Base-by-base conservation (phyloP, 805 yeast species). In the Cyberlindnera maclurae region DNA sequence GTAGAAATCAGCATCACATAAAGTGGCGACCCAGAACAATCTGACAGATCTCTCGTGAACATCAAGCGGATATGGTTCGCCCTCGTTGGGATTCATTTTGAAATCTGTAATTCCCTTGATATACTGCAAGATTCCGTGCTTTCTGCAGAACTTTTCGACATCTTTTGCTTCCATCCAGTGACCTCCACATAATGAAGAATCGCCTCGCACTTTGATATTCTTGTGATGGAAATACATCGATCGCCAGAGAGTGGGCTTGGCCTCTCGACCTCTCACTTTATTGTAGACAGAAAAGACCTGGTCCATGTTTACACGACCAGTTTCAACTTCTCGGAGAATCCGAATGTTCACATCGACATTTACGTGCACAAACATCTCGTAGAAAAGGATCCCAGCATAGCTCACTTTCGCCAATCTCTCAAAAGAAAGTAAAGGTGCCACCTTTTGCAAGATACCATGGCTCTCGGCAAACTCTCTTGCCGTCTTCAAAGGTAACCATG, bases 151-250 rank as follows among this genome's bases (percentile, higher is more conserved):
- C 13, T 39, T 38, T 16, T 33, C 29, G 2, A 44, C 59, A 10
- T 35, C 39, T 4, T 29, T 34, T 1, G 38, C 22, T 12, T 45
- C 36, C 18, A 55, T 46, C 62, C 62, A 57, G 28, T 44, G 49
- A 2, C 62, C 62, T 16, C 62, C 62, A 40, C 57, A 51, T 7
- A 57, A 33, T 1, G 61, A 46, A 1, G 33, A 33, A 15, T 57
- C 62, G 30, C 46, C 46, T 39, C 40, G 43, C 11, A 41, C 38
- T 12, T 31, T 26, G 7, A 51, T 26, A 9, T 39, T 38, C 27
- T 39, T 42, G 29, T 43, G 43, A 5, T 37, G 34, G 1, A 16
- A 37, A 17, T 41, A 41, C 26, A 55, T 49, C 1, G 50, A 31
- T 24, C 54, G 44, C 12, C 46, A 26, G 4, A 45, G 15, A 5